Percentiles rank a stretch among this genome's conserved stretches.
phyloP scores from a whole-genome alignment of 805 yeast species.

The Dipodascus albidus region DNA sequence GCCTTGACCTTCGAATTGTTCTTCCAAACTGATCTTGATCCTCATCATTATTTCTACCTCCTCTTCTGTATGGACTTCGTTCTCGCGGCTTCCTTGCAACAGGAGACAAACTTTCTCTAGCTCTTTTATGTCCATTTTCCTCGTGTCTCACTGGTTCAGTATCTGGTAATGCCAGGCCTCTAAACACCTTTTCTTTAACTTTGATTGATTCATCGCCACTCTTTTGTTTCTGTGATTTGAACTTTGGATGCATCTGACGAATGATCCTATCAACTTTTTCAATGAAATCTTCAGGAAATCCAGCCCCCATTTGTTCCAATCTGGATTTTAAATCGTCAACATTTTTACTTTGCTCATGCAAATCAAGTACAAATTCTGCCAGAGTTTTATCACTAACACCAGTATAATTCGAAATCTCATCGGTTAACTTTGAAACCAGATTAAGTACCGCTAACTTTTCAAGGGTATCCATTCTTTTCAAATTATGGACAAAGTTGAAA shows the following conservation, averaged over 20 bases:
- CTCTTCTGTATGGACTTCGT: slow-evolving; percentile 1
- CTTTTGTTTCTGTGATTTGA: slow-evolving; percentile 6
- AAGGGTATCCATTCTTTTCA: slow-evolving; percentile 19
- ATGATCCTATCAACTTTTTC: slow-evolving; percentile 22
- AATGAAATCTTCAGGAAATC: slow-evolving; percentile 24
- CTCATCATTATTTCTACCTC: slow-evolving; percentile 5
- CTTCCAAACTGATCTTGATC: slow-evolving; percentile 13
- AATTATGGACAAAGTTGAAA: background rate
- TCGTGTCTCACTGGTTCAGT: slow-evolving; percentile 2
- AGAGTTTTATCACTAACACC: slow-evolving; percentile 34
- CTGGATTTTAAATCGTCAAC: slow-evolving; percentile 27
- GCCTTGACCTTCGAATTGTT: slow-evolving; percentile 3
- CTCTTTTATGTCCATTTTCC: slow-evolving; percentile 1
- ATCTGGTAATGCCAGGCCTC: slow-evolving; percentile 18
- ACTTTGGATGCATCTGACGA: slow-evolving; percentile 23
- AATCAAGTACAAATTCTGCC: slow-evolving; percentile 35
- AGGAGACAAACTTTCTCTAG: slow-evolving; percentile 3
- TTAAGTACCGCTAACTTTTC: slow-evolving; percentile 23
- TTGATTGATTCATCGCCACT: slow-evolving; percentile 2
- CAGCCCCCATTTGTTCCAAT: slow-evolving; percentile 35
- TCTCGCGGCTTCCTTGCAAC: too few species aligned
- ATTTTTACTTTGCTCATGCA: slow-evolving; percentile 22
- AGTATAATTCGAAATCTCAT: slow-evolving; percentile 22
- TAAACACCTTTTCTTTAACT: slow-evolving; percentile 4
- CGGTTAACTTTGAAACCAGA: slow-evolving; percentile 24